Percentiles rank a stretch among this genome's conserved stretches.
Evolutionary conservation across 805 yeast genomes (phyloP).

Genomic region (Brettanomyces bruxellensis): DNA sequence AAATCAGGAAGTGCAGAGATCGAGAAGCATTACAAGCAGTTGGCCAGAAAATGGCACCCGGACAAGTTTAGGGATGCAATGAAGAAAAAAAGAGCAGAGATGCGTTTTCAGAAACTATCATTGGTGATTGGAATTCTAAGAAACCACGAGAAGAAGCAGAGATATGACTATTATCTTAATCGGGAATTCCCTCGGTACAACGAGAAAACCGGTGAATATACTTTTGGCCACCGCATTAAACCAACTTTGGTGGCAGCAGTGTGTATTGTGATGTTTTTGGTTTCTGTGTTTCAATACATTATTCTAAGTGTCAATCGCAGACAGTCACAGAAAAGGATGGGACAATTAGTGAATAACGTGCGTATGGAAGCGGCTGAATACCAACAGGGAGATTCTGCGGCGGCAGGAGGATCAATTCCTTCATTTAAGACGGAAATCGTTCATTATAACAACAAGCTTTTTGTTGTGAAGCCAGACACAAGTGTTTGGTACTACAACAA

Average conservation of each 20-base stretch:
- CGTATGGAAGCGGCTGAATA: constrained; percentile 5
- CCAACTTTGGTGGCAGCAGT: constrained; percentile 5
- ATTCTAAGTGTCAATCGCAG: constrained; percentile 7
- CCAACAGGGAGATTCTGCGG: not conserved
- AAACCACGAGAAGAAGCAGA: constrained; percentile 42
- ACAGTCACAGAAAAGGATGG: constrained; percentile 9
- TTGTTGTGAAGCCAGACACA: constrained; percentile 13
- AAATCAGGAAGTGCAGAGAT: constrained; percentile 45
- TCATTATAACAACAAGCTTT: constrained; percentile 9
- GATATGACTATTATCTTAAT: constrained; percentile 77
- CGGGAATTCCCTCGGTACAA: constrained; percentile 82
- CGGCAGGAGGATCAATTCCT: constrained; percentile 7
- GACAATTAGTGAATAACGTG: constrained; percentile 9
- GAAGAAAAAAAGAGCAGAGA: constrained; percentile 45
- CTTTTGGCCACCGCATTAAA: constrained; percentile 9
- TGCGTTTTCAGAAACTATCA: constrained; percentile 71
- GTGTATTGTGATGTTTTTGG: constrained; percentile 2
- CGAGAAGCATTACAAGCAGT: constrained; percentile 56
- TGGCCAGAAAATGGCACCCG: constrained; percentile 74
- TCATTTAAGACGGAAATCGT: constrained; percentile 10
- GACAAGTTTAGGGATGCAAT: constrained; percentile 52
- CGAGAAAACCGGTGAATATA: constrained; percentile 3
- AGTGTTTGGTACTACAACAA: constrained; percentile 7
- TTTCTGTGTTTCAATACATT: constrained; percentile 6
- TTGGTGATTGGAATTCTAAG: constrained; percentile 67